Conservation (phyloP, 75 land plant species). For the Pinus albicaulis region DNA sequence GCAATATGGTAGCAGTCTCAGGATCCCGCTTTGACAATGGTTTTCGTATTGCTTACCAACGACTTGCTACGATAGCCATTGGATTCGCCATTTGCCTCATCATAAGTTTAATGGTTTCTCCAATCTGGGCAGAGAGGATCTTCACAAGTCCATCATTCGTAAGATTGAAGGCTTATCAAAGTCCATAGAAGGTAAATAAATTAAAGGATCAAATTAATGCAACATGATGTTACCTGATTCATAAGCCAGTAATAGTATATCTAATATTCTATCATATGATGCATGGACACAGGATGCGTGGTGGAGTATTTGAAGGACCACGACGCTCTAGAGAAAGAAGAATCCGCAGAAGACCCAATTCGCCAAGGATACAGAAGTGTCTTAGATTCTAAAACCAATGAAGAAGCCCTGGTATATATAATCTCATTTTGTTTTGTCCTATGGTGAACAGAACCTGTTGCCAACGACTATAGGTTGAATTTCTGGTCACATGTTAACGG, state of each 20-base stretch:
- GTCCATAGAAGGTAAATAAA: constrained; percentile 27
- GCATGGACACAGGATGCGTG: constrained; percentile 16
- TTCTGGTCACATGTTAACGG: no score
- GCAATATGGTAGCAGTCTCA: constrained; percentile 44
- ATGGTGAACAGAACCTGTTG: no score
- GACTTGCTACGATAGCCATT: constrained; percentile 34
- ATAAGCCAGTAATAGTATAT: no score
- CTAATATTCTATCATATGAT: background rate
- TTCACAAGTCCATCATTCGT: constrained; percentile 29
- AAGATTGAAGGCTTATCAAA: constrained; percentile 33
- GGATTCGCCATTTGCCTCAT: constrained; percentile 41
- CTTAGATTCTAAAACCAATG: constrained; percentile 44
- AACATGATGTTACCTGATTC: no score
- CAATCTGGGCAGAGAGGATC: constrained; percentile 70
- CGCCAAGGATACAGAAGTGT: constrained; percentile 29
- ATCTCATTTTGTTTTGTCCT: background rate
- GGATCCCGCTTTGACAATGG: constrained; percentile 28
- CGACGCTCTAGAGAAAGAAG: no score
- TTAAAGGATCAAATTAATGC: no score
- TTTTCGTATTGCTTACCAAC: constrained; percentile 20
- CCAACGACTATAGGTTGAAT: no score
- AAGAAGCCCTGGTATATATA: constrained; percentile 45
- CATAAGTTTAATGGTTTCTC: constrained; percentile 40
- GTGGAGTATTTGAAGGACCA: constrained; percentile 25
- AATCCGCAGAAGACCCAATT: background rate